Percentiles rank a stretch among this genome's conserved stretches.
Conservation (phyloP, 441 rosid species). For the Dalechampia spathulata region DNA sequence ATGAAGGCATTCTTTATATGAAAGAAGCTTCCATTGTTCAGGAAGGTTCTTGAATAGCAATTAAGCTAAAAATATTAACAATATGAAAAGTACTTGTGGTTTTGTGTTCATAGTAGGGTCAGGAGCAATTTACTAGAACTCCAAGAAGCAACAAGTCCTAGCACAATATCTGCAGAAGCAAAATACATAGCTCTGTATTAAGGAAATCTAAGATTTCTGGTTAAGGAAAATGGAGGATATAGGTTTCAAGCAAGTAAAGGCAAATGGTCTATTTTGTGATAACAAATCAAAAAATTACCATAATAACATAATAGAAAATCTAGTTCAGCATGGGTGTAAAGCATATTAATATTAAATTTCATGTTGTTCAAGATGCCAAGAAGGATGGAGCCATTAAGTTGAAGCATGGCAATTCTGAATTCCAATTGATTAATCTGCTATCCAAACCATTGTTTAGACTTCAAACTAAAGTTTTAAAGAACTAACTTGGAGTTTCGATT, state of each 20-base stretch:
- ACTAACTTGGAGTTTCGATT: background rate
- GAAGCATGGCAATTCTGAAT: no score
- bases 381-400: no score
- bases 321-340: background rate
- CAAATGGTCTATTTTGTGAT: background rate
- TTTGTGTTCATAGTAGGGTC: background rate
- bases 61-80: background rate
- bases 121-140: background rate
- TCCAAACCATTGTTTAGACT: background rate
- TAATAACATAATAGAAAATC: background rate
- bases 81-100: background rate
- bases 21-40: background rate
- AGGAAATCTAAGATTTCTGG: background rate
- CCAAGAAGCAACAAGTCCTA: background rate
- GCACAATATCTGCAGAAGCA: background rate
- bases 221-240: background rate
- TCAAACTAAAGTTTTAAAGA: background rate
- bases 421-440: no score
- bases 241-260: background rate
- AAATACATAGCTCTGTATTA: background rate
- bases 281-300: background rate
- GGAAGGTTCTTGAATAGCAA: background rate
- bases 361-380: background rate
- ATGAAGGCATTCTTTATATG: background rate
- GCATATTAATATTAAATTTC: background rate